These are phyloP conservation scores for Thozetella sp. DNA, from an alignment of 495 filamentous ascomycete species.

Conservation along the genomic window DNA sequence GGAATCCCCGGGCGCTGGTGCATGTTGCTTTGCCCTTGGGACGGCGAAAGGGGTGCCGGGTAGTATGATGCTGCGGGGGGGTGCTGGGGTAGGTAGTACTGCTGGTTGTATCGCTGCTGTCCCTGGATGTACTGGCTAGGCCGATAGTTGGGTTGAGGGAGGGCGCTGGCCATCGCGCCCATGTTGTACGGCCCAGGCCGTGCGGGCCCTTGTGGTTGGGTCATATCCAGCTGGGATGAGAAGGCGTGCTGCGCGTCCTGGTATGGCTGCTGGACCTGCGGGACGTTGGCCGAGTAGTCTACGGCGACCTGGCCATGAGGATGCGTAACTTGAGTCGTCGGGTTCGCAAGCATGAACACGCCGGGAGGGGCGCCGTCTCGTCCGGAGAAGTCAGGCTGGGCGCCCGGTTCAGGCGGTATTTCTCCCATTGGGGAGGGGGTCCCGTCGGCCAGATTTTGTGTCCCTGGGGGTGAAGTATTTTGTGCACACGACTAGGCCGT, in stretches of 20 bases:
- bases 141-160: conserved; percentile 38
- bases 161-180: conserved; percentile 33
- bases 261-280: conserved; percentile 30
- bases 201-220: conserved; percentile 24
- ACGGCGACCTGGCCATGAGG: conserved; percentile 19
- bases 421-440: conserved; percentile 45
- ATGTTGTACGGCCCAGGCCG: conserved; percentile 40
- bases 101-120: conserved; percentile 39
- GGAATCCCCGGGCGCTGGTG: conserved; percentile 27
- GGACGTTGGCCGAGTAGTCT: conserved; percentile 14
- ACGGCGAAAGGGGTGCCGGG: conserved; percentile 26
- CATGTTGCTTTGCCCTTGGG: conserved; percentile 28
- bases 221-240: conserved; percentile 36
- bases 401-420: conserved; percentile 28
- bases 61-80: conserved; percentile 38
- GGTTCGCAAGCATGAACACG: conserved; percentile 14
- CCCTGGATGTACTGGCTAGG: conserved; percentile 27
- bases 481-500: too few relatives aligned
- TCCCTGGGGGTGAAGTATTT: too few relatives aligned
- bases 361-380: conserved; percentile 20
- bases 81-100: conserved; percentile 43
- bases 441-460: too few relatives aligned
- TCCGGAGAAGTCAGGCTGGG: conserved; percentile 29
- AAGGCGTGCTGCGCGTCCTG: conserved; percentile 31
- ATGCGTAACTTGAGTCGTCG: conserved; percentile 13